Evolutionary conservation across 345 rosid genomes (phyloP).

Genomic region (Salix arbutifolia): DNA sequence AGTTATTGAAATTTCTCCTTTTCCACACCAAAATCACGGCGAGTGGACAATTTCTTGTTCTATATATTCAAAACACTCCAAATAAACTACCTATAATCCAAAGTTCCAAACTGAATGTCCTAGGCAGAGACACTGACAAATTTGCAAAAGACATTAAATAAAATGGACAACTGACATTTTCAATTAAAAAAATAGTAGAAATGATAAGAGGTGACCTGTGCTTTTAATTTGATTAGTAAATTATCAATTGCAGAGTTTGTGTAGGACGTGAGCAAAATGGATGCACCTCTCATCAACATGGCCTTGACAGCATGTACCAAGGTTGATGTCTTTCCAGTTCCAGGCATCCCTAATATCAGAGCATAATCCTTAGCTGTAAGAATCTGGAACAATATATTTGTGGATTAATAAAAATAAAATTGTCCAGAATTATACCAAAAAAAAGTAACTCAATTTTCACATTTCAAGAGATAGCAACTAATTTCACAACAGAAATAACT

Average conservation of each 20-base stretch:
- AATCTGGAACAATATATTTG: constrained; percentile 51
- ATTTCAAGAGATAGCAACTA: neutral
- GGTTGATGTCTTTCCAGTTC: constrained; percentile 97
- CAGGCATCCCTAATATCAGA: constrained; percentile 96
- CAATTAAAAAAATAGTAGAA: constrained; percentile 9
- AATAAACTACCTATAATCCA: neutral
- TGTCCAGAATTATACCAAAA: neutral
- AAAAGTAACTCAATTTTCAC: neutral
- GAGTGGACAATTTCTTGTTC: neutral
- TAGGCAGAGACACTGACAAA: neutral
- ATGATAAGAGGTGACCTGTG: constrained; percentile 65
- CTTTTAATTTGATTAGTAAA: constrained; percentile 86
- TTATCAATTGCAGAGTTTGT: constrained; percentile 98
- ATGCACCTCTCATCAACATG: constrained; percentile 85
- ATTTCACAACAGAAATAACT: neutral
- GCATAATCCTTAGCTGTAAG: constrained; percentile 94
- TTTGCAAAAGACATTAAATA: neutral
- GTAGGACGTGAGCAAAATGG: constrained; percentile 93
- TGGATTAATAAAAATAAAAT: constrained; percentile 3
- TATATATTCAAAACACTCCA: neutral
- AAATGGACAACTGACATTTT: neutral
- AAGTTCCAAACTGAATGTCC: neutral
- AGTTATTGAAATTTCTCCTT: neutral
- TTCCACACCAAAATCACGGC: neutral
- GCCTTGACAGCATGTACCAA: constrained; percentile 98